Evolutionary conservation across 2,329 filamentous ascomycete species (phyloP).

Genomic region (Neofusicoccum umdonicola): DNA sequence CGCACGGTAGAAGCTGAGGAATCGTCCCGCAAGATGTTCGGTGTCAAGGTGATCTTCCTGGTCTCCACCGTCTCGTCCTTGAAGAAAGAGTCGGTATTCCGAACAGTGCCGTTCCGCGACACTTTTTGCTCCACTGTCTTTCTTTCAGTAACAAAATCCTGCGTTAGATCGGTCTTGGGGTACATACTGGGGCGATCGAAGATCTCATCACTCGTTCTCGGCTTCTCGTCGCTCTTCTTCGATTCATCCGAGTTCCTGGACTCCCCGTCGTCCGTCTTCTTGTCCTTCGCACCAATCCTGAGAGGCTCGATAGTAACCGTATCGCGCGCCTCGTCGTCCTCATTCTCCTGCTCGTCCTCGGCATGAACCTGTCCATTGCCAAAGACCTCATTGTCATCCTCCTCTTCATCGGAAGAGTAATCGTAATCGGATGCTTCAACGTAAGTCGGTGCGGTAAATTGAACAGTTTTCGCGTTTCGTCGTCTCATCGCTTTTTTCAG

Average conservation of each 20-base stretch:
- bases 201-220: conserved; percentile 52
- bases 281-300: conserved; percentile 34
- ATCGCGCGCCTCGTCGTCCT: conserved; percentile 31
- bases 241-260: conserved; percentile 39
- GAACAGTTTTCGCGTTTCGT: conserved; percentile 80
- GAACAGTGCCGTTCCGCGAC: conserved; percentile 79
- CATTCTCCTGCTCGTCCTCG: conserved; percentile 32
- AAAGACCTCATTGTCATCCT: conserved; percentile 35
- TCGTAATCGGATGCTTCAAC: conserved; percentile 85
- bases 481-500: conserved; percentile 80
- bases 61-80: conserved; percentile 94
- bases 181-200: not conserved
- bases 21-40: conserved; percentile 86
- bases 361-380: conserved; percentile 36
- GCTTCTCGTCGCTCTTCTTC: conserved; percentile 46
- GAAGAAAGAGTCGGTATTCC: conserved; percentile 96
- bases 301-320: conserved; percentile 34
- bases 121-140: conserved; percentile 33
- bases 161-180: not conserved
- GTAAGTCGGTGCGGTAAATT: conserved; percentile 81
- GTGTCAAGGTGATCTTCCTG: conserved; percentile 94
- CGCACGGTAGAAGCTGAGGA: conserved; percentile 38
- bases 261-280: conserved; percentile 21
- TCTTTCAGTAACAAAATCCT: not conserved
- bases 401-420: conserved; percentile 72